Evolutionary conservation across 1,139 yeast species (phyloP).

Genomic region (Saccharomyces hybrid): DNA sequence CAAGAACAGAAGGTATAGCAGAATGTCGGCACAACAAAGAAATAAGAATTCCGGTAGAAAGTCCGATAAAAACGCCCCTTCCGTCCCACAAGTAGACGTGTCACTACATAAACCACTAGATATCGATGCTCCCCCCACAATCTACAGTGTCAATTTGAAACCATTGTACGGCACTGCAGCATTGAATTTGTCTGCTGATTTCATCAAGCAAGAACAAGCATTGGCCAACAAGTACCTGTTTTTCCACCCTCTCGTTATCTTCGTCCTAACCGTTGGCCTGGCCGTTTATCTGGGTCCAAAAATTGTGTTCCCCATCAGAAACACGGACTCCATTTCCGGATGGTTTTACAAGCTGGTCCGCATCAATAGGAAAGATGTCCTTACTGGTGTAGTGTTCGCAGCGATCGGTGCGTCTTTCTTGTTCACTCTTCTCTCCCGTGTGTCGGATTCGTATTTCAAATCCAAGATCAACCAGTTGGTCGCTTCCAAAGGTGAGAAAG

Average conservation of each 20-base stretch:
- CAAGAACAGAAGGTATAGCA: background rate
- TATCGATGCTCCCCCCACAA: conserved; percentile 41
- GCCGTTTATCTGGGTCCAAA: conserved; percentile 22
- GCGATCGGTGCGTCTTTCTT: conserved; percentile 19
- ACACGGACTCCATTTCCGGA: conserved; percentile 15
- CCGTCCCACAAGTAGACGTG: conserved; percentile 38
- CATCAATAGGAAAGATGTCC: conserved; percentile 20
- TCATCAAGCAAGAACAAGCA: conserved; percentile 50
- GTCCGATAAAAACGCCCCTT: background rate
- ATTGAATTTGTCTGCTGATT: conserved; percentile 56
- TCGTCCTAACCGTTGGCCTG: conserved; percentile 24
- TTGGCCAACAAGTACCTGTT: conserved; percentile 43
- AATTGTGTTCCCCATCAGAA: conserved; percentile 14
- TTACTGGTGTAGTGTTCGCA: conserved; percentile 20
- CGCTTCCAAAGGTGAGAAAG: conserved; percentile 38
- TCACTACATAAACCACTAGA: conserved; percentile 50
- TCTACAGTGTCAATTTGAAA: conserved; percentile 39
- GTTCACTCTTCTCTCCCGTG: conserved; percentile 31
- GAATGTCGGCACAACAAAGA: background rate
- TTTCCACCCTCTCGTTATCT: conserved; percentile 40
- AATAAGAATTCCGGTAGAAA: background rate
- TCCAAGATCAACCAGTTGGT: conserved; percentile 43
- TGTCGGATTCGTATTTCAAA: conserved; percentile 35
- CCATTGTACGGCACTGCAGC: conserved; percentile 58
- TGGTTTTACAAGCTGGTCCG: conserved; percentile 19